These are phyloP conservation scores for Leishmania guyanensis DNA, from an alignment of 208 protist species.

Conservation along the genomic window DNA sequence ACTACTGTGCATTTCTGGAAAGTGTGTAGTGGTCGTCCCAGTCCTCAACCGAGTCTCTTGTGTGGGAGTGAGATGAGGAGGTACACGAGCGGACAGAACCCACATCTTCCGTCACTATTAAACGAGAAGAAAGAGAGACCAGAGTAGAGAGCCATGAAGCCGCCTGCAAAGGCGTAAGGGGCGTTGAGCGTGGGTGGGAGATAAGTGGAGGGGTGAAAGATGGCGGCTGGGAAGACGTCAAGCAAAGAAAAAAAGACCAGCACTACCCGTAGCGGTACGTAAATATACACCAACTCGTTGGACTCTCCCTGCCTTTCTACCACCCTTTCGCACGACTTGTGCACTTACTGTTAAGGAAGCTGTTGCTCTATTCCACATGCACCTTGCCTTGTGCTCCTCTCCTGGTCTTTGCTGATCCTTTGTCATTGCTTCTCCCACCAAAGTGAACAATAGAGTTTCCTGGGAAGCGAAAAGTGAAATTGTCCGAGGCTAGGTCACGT, in stretches of 20 bases:
- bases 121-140: neutral
- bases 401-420: neutral
- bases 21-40: neutral
- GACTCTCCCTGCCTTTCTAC: neutral
- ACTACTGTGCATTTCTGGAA: neutral
- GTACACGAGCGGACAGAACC: constrained; percentile 6
- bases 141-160: neutral
- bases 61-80: neutral
- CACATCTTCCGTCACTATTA: neutral
- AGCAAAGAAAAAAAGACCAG: neutral
- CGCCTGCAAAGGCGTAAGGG: neutral
- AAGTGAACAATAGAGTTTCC: neutral
- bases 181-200: neutral
- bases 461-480: neutral
- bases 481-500: neutral
- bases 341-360: neutral
- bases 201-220: neutral
- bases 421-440: neutral
- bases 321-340: neutral
- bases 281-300: neutral
- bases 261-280: neutral
- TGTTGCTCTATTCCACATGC: neutral
- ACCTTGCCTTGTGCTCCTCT: neutral
- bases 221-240: neutral
- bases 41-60: neutral